Percentiles rank a stretch among this genome's conserved stretches.
Conservation (phyloP, 78 protist species). For the Cyanophora paradoxa region DNA sequence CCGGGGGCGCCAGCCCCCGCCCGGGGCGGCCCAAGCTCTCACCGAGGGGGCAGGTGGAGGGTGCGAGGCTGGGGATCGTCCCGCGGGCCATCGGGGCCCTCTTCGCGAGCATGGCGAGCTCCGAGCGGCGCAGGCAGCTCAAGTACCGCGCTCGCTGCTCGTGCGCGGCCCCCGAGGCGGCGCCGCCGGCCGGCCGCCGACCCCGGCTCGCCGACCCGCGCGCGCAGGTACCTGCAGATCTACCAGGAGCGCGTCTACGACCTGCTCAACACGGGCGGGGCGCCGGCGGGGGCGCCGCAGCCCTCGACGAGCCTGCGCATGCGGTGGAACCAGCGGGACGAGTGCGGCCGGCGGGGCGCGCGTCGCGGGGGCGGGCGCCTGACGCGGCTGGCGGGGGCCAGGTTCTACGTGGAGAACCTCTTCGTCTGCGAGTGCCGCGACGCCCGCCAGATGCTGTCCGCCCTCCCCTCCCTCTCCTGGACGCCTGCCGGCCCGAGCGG, state of each 20-base stretch:
- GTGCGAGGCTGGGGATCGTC: background rate
- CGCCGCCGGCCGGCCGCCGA: no score
- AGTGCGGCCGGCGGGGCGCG: background rate
- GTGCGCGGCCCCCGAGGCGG: no score
- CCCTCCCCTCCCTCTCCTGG: no score
- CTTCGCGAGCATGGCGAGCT: background rate
- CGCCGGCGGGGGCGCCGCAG: no score
- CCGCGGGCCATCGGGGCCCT: background rate
- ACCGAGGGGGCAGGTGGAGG: no score
- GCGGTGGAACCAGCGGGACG: no score
- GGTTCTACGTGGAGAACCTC: conserved; percentile 30
- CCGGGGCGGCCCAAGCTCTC: no score
- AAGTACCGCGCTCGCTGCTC: background rate
- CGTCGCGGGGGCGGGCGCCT: background rate
- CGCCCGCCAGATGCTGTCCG: no score
- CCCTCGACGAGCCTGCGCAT: conserved; percentile 18
- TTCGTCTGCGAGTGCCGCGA: conserved; percentile 3
- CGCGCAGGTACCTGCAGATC: conserved; percentile 26
- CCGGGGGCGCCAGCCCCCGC: no score
- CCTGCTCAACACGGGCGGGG: conserved; percentile 16
- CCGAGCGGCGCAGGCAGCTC: background rate
- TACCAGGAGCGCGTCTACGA: conserved; percentile 37
- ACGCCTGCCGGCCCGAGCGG: no score
- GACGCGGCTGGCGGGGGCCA: background rate
- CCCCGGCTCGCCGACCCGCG: no score